Percentiles rank a stretch among this genome's conserved stretches.
phyloP scores from a whole-genome alignment of 2,329 filamentous ascomycete genomes.

The Nemania serpens region DNA sequence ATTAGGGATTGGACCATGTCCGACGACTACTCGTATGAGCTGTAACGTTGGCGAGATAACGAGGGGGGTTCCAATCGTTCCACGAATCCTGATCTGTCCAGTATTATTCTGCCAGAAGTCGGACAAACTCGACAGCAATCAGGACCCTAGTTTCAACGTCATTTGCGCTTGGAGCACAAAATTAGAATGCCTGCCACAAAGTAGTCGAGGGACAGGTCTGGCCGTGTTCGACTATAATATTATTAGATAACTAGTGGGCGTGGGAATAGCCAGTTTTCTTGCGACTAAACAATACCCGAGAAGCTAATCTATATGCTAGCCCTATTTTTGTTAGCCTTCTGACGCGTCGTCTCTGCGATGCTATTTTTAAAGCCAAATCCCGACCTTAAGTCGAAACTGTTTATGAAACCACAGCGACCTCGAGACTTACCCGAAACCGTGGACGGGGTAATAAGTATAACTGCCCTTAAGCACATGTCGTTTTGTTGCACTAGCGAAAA shows the following conservation, averaged over 20 bases:
- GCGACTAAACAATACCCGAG: no score
- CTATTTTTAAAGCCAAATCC: not conserved
- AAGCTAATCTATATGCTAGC: no score
- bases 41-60: constrained; percentile 22
- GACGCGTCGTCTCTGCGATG: not conserved
- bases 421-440: not conserved
- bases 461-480: not conserved
- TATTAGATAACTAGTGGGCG: no score
- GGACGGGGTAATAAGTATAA: not conserved
- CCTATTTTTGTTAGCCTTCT: no score
- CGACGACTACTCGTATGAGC: not conserved
- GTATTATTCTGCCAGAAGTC: not conserved
- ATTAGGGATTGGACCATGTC: not conserved
- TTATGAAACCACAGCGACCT: no score
- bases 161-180: not conserved
- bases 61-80: not conserved
- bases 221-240: no score
- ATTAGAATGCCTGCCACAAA: not conserved
- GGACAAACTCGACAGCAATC: not conserved
- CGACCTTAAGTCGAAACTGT: not conserved
- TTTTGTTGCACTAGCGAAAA: not conserved
- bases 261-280: no score
- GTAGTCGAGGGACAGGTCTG: no score
- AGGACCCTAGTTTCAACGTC: not conserved
- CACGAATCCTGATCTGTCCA: not conserved